A percentile compares a stretch with the other conserved stretches of the same genome.
Conservation (phyloP, 306 rosid species). For the Begonia fuchsioides region DNA sequence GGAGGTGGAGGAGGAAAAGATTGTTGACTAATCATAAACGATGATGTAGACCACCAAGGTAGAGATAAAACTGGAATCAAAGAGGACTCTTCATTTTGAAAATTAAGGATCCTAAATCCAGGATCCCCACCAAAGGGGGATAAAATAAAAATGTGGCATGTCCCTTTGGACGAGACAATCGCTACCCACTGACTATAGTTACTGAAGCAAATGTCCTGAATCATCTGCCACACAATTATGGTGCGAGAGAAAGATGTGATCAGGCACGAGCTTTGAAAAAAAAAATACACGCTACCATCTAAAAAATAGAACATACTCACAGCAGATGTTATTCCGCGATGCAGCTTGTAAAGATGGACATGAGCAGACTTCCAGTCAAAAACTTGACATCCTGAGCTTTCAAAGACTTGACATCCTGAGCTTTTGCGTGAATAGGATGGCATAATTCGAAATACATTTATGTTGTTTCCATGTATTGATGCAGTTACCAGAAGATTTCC, state of each 20-base stretch:
- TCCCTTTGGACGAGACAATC: slow-evolving; percentile 69
- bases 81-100: slow-evolving; percentile 41
- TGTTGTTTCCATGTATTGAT: slow-evolving; percentile 77
- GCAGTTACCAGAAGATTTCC: slow-evolving; percentile 88
- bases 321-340: slow-evolving; percentile 89
- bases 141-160: slow-evolving; percentile 71
- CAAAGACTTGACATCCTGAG: slow-evolving; percentile 43
- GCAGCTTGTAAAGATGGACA: slow-evolving; percentile 86
- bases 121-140: slow-evolving; percentile 84
- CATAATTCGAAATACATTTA: slow-evolving; percentile 73
- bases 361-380: slow-evolving; percentile 61
- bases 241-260: slow-evolving; percentile 13
- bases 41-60: slow-evolving; percentile 90
- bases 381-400: slow-evolving; percentile 44
- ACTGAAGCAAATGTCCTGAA: slow-evolving; percentile 89
- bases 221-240: slow-evolving; percentile 38
- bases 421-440: slow-evolving; percentile 44
- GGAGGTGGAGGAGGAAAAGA: slow-evolving; percentile 56
- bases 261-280: slow-evolving; percentile 13
- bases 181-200: slow-evolving; percentile 77
- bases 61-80: slow-evolving; percentile 46
- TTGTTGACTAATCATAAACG: slow-evolving; percentile 46
- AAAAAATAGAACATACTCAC: slow-evolving; percentile 25
- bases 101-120: slow-evolving; percentile 50
- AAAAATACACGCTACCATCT: too few relatives aligned